Conservation (phyloP, 2,329 filamentous ascomycete species). For the Chaetomium sp. region DNA sequence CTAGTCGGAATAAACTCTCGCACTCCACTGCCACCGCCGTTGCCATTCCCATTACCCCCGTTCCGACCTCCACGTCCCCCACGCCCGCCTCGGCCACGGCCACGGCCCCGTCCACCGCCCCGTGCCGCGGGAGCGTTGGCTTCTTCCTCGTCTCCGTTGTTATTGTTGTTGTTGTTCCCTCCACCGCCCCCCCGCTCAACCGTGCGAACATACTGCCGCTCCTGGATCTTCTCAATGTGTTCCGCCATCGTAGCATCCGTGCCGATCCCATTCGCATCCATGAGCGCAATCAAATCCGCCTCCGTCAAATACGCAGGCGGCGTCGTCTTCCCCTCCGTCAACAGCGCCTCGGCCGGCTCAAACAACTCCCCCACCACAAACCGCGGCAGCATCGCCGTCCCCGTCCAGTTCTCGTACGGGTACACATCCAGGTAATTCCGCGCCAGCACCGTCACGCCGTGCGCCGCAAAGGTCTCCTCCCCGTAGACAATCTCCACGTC, state of each 20-base stretch:
- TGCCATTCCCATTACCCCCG: slow-evolving; percentile 33
- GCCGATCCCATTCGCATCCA: slow-evolving; percentile 98
- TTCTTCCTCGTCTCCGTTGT: slow-evolving; percentile 34
- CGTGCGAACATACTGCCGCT: slow-evolving; percentile 76
- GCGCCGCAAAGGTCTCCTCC: slow-evolving; percentile 72
- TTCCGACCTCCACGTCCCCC: slow-evolving; percentile 41
- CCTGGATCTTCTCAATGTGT: slow-evolving; percentile 93
- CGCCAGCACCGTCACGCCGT: slow-evolving; percentile 77
- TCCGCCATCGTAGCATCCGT: slow-evolving; percentile 99
- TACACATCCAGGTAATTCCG: slow-evolving; percentile 95
- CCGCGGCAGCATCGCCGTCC: slow-evolving; percentile 71
- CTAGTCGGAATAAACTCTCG: slow-evolving; percentile 91
- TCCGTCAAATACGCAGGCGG: slow-evolving; percentile 86
- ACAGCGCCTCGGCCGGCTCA: slow-evolving; percentile 79
- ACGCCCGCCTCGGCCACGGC: slow-evolving; percentile 41
- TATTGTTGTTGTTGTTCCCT: slow-evolving; percentile 21
- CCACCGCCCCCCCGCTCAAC: slow-evolving; percentile 32
- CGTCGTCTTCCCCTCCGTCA: slow-evolving; percentile 84
- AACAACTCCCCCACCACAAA: slow-evolving; percentile 78
- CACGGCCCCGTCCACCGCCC: slow-evolving; percentile 38
- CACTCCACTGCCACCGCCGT: slow-evolving; percentile 40
- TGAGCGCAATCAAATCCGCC: slow-evolving; percentile 87
- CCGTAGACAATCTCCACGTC: slow-evolving; percentile 82
- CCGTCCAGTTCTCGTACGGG: slow-evolving; percentile 93
- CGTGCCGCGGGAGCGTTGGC: slow-evolving; percentile 27